phyloP scores from a whole-genome alignment of 192 early-diverging fungal species.

The Podila epicladia region DNA sequence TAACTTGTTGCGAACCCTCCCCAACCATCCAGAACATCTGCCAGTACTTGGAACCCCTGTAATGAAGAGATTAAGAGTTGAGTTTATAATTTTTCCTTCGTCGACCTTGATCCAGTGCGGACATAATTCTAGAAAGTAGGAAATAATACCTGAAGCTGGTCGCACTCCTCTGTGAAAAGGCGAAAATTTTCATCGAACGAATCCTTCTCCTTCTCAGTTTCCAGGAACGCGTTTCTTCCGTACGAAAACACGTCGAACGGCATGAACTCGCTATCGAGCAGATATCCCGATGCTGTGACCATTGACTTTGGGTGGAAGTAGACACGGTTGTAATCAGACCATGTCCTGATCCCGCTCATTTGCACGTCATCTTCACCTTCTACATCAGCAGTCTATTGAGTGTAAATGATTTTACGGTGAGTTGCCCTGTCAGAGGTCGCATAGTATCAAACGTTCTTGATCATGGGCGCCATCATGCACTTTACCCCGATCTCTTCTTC shows the following conservation, averaged over 20 bases:
- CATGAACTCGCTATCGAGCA: conserved; percentile 53
- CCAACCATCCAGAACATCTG: conserved; percentile 71
- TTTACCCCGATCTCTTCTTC: conserved; percentile 40
- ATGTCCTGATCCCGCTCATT: conserved; percentile 66
- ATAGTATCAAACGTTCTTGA: no score
- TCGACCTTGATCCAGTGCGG: no score
- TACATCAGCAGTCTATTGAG: conserved; percentile 31
- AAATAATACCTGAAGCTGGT: conserved; percentile 54
- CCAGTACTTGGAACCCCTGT: conserved; percentile 79
- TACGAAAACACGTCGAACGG: conserved; percentile 64
- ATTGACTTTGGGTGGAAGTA: conserved; percentile 80
- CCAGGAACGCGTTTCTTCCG: conserved; percentile 56
- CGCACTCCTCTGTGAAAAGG: conserved; percentile 65
- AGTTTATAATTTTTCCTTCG: no score
- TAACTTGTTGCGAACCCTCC: conserved; percentile 73
- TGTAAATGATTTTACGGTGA: not conserved
- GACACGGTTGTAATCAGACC: conserved; percentile 86
- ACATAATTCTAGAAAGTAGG: no score
- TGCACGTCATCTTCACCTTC: conserved; percentile 54
- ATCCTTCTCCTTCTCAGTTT: conserved; percentile 63
- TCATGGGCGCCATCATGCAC: not conserved
- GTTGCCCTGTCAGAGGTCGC: not conserved
- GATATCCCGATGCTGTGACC: conserved; percentile 47
- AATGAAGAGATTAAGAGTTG: not conserved
- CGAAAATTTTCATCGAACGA: conserved; percentile 64